These are phyloP conservation scores for Kazachstania sp. DNA, from an alignment of 1,139 yeast genomes.

Conservation along the genomic window DNA sequence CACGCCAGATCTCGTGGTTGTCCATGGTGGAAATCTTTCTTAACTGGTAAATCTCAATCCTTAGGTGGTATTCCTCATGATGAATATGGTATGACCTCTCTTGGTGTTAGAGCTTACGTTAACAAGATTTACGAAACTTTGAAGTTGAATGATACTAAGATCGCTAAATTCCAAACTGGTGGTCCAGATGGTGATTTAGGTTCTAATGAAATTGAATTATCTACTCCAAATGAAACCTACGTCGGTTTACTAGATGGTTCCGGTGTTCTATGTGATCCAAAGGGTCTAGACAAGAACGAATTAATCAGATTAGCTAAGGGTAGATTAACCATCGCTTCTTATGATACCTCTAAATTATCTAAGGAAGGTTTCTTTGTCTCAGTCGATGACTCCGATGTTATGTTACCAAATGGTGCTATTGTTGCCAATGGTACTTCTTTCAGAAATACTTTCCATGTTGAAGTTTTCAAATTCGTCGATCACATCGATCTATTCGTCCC, in stretches of 20 bases:
- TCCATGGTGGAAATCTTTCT: constrained; percentile 98
- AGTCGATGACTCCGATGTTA: constrained; percentile 77
- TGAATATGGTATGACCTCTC: constrained; percentile 94
- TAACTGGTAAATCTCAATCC: constrained; percentile 88
- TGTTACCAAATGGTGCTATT: constrained; percentile 62
- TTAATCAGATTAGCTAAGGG: constrained; percentile 67
- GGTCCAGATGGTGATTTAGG: constrained; percentile 99
- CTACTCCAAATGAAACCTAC: constrained; percentile 66
- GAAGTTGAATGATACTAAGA: constrained; percentile 47
- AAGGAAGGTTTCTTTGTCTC: constrained; percentile 70
- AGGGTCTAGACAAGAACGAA: constrained; percentile 77
- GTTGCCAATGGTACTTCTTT: constrained; percentile 81
- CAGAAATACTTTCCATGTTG: constrained; percentile 84
- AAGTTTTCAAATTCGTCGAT: constrained; percentile 57
- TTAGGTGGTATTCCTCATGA: constrained; percentile 98
- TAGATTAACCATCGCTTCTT: constrained; percentile 69
- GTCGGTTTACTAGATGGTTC: constrained; percentile 92
- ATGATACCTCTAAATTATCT: constrained; percentile 59
- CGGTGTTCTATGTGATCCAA: constrained; percentile 88
- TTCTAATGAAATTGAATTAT: constrained; percentile 82
- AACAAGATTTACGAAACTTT: constrained; percentile 80
- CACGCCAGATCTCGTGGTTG: constrained; percentile 93
- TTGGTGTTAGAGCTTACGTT: constrained; percentile 89
- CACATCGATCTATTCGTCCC: constrained; percentile 84
- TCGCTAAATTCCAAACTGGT: constrained; percentile 89